phyloP scores from a whole-genome alignment of 768 basidiomycete genomes.

The Psilocybe cubensis region DNA sequence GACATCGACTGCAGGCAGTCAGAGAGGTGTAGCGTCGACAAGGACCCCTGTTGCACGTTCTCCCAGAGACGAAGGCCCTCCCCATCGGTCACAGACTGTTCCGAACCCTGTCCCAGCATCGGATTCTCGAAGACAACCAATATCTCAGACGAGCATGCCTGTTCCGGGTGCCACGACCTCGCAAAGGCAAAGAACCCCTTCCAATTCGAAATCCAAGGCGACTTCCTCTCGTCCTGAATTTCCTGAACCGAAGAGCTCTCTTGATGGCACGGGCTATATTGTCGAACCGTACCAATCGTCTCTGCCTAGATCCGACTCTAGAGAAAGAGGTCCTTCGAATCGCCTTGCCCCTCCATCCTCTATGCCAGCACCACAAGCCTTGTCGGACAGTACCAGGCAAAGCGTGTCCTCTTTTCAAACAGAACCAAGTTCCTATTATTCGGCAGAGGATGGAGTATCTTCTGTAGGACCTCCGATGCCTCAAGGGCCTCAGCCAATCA shows the following conservation, averaged over 20 bases:
- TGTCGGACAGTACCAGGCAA: slow-evolving; percentile 14
- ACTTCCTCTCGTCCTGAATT: neutral
- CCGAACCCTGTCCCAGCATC: slow-evolving; percentile 8
- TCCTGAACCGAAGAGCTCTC: slow-evolving; percentile 8
- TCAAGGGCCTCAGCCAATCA: neutral
- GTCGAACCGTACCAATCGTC: slow-evolving; percentile 10
- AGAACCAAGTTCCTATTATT: slow-evolving; percentile 23
- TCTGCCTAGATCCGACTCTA: neutral
- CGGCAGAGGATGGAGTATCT: slow-evolving; percentile 17
- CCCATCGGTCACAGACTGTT: slow-evolving; percentile 19
- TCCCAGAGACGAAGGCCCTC: slow-evolving; percentile 7
- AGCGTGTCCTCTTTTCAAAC: slow-evolving; percentile 22
- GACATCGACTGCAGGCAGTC: too few relatives aligned
- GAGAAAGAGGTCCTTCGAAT: neutral
- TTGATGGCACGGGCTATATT: slow-evolving; percentile 16
- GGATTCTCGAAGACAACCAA: neutral
- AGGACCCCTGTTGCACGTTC: slow-evolving; percentile 14
- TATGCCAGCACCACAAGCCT: slow-evolving; percentile 6
- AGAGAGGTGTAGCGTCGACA: slow-evolving; percentile 11
- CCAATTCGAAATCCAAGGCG: slow-evolving; percentile 6
- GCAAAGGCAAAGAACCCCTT: slow-evolving; percentile 9
- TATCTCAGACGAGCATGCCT: slow-evolving; percentile 6
- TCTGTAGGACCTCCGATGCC: slow-evolving; percentile 1
- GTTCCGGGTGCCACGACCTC: neutral
- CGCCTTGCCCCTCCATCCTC: slow-evolving; percentile 3